Evolutionary conservation across 2,329 filamentous ascomycete species (phyloP), one percentile per base, ranked within the genome.

Genomic region (Lithohypha guttulata): DNA sequence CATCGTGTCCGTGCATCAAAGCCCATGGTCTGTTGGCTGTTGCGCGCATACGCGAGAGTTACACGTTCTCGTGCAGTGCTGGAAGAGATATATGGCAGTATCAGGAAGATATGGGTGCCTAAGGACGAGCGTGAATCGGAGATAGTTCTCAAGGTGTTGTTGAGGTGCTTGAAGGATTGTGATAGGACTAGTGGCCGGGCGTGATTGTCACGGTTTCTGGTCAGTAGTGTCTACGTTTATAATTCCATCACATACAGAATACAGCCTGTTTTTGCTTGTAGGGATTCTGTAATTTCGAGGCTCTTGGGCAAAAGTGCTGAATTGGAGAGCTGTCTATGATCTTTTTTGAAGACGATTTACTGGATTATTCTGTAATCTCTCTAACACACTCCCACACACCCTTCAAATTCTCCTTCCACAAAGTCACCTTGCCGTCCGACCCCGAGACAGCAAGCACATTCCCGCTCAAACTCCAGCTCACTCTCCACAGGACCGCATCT

Each of bases 351-450:
- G n/a, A n/a, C n/a, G n/a, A n/a, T n/a, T n/a, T n/a, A n/a, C n/a
- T n/a, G n/a, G n/a, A n/a, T 37, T 22, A 37, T 66, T 93, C 85
- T 61, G 94, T 89, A 59, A 98, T 87, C 43, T 84, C 86, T 75
- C 94, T 95, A 50, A 96, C 84, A 55, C 83, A 84, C 64, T 96
- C 87, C 91, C 91, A 98, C 58, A 93, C 84, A 40, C 91, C 91
- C 59, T 82, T 83, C 53, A 98, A 68, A 59, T 93, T 93, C 73
- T 98, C 91, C 73, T 96, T 98, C 89, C 89, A 98, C 60, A 98
- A 64, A 39, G 81, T 93, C 41, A 98, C 87, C 66, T 93, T 87
- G 70, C 98, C 98, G 64, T 98, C 89, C 18, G 82, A 84, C 26
- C 85, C 85, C 57, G 83, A 91, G 46, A 95, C 85, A 7, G 91